Evolutionary conservation across 495 filamentous ascomycete species (phyloP).

Genomic region (Daldinia caldariorum): DNA sequence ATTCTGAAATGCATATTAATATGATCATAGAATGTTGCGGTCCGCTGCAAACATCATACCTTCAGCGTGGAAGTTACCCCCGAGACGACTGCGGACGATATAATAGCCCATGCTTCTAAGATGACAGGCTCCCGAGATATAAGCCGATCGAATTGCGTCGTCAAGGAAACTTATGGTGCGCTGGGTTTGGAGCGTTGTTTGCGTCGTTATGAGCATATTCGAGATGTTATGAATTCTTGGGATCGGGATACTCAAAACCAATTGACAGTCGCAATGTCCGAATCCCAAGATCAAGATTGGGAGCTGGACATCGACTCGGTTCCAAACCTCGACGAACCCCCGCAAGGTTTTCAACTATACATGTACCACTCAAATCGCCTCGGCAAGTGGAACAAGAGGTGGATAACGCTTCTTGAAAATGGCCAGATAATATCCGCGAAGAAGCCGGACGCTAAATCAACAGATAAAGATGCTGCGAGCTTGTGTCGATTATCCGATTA

Average conservation of each 20-base stretch:
- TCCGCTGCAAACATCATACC: conserved; percentile 71
- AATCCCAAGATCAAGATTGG: conserved; percentile 48
- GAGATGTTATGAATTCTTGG: conserved; percentile 94
- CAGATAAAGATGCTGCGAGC: conserved; percentile 70
- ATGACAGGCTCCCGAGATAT: conserved; percentile 65
- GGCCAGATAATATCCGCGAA: conserved; percentile 83
- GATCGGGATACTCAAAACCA: conserved; percentile 77
- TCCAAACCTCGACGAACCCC: conserved; percentile 65
- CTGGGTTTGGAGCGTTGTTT: conserved; percentile 86
- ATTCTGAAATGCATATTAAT: conserved; percentile 15
- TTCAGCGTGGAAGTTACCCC: conserved; percentile 74
- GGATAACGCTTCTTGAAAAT: conserved; percentile 74
- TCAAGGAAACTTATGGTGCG: conserved; percentile 78
- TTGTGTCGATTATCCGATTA: conserved; percentile 93
- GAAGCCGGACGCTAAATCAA: conserved; percentile 62
- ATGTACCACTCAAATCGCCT: conserved; percentile 83
- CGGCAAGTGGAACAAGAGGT: conserved; percentile 87
- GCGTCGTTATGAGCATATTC: conserved; percentile 85
- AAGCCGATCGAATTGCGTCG: conserved; percentile 65
- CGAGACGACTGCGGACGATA: conserved; percentile 76
- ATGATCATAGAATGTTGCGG: conserved; percentile 65
- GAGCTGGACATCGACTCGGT: conserved; percentile 63
- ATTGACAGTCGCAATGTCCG: conserved; percentile 62
- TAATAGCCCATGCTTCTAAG: conserved; percentile 68
- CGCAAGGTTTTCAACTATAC: conserved; percentile 67